These are phyloP conservation scores for Paraphoma sp. DNA, from an alignment of 2,329 filamentous ascomycete genomes.

Conservation along the genomic window DNA sequence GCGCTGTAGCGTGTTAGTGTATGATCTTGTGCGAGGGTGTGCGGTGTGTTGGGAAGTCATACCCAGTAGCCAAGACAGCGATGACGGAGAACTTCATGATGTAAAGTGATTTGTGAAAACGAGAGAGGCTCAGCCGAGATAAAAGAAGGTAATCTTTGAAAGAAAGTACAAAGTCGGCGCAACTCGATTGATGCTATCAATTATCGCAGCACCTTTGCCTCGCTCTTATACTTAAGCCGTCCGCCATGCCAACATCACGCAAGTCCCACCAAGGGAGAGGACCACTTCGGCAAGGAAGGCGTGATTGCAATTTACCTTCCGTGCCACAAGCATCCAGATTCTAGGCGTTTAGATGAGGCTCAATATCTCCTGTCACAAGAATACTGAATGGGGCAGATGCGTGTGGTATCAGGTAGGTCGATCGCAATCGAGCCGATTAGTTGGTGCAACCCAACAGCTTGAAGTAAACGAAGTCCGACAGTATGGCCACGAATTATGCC, in stretches of 20 bases:
- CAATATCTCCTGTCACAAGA: slow-evolving; percentile 9
- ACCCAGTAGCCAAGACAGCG: slow-evolving; percentile 17
- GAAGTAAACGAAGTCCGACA: not conserved
- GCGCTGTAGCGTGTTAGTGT: slow-evolving; percentile 11
- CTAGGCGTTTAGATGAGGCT: slow-evolving; percentile 10
- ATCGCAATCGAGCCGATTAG: not conserved
- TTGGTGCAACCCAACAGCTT: not conserved
- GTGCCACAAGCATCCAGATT: not conserved
- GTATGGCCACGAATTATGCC: not conserved
- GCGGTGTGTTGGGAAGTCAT: not conserved
- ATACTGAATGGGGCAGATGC: not conserved
- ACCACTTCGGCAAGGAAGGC: not conserved
- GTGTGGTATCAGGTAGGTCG: not conserved
- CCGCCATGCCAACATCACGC: not conserved
- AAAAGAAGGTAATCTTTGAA: not conserved
- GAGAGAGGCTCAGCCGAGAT: not conserved
- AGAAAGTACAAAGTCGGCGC: not conserved
- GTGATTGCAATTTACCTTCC: not conserved
- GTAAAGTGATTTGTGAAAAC: not conserved
- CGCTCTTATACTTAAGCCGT: not conserved
- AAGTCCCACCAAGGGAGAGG: not conserved
- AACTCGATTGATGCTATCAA: not conserved
- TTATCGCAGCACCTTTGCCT: not conserved
- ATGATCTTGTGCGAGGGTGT: not conserved
- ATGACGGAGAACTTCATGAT: slow-evolving; percentile 16